Percentiles rank a stretch among this genome's conserved stretches.
These are phyloP conservation scores for Peniophora sp. DNA, from an alignment of 1,284 basidiomycete genomes.

Conservation along the genomic window DNA sequence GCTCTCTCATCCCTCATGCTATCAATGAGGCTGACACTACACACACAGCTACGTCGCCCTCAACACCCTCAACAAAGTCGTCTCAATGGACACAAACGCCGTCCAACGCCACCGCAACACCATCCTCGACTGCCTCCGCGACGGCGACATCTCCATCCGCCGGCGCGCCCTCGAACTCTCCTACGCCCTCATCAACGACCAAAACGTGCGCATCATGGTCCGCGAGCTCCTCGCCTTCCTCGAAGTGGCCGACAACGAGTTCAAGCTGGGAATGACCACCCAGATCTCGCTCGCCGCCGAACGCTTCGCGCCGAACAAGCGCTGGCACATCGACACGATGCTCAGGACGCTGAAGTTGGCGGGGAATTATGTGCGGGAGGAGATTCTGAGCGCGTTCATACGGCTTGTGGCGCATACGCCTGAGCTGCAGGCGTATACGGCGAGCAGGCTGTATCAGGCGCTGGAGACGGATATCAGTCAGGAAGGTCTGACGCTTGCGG, in stretches of 20 bases:
- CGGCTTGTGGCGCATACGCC: constrained; percentile 96
- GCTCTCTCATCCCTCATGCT: neutral
- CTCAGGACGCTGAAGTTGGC: constrained; percentile 90
- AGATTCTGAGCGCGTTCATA: constrained; percentile 92
- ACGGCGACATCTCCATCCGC: constrained; percentile 98
- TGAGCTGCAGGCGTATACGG: constrained; percentile 93
- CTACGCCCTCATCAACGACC: constrained; percentile 95
- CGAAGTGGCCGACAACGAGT: constrained; percentile 98
- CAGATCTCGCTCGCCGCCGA: constrained; percentile 97
- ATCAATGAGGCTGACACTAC: neutral
- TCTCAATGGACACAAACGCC: constrained; percentile 96
- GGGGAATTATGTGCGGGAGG: constrained; percentile 98
- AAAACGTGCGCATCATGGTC: constrained; percentile 89
- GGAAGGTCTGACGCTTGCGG: constrained; percentile 87
- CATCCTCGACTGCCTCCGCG: constrained; percentile 95
- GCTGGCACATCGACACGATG: constrained; percentile 99
- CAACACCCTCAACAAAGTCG: constrained; percentile 98
- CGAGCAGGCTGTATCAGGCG: constrained; percentile 87
- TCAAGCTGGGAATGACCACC: constrained; percentile 96
- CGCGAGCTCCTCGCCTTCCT: constrained; percentile 93
- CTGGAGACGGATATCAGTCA: constrained; percentile 92
- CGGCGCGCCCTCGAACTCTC: constrained; percentile 94
- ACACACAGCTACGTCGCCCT: constrained; percentile 85
- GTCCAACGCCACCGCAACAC: constrained; percentile 98
- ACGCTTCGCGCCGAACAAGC: constrained; percentile 93